These are phyloP conservation scores for Pogostemon cablin DNA, from an alignment of 257 asterid species.

Conservation along the genomic window DNA sequence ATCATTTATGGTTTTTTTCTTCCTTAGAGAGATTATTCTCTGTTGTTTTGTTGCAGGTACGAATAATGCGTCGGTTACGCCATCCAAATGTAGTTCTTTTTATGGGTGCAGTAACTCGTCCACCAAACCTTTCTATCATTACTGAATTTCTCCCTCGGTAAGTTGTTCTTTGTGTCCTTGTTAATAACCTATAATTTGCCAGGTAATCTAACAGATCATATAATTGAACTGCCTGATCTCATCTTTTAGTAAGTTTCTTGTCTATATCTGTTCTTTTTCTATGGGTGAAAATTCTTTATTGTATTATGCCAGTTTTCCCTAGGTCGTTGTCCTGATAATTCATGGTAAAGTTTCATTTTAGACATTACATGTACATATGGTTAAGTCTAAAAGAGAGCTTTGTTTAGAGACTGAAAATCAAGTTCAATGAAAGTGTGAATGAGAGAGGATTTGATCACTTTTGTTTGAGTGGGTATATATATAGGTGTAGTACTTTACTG, in stretches of 20 bases:
- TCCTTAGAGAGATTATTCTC: slow-evolving; percentile 23
- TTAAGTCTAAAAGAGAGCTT: not conserved
- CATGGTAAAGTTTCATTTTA: not conserved
- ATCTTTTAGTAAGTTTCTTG: not conserved
- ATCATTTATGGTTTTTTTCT: not conserved
- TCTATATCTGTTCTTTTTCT: not conserved
- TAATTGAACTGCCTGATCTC: slow-evolving; percentile 21
- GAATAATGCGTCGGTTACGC: slow-evolving; percentile 94
- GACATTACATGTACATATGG: not conserved
- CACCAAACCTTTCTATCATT: slow-evolving; percentile 94
- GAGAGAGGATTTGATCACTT: not conserved
- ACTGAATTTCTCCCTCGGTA: slow-evolving; percentile 97
- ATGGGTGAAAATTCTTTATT: slow-evolving; percentile 1
- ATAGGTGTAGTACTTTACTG: not conserved
- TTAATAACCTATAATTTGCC: slow-evolving; percentile 2
- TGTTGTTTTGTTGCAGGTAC: slow-evolving; percentile 62
- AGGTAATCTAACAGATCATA: slow-evolving; percentile 10
- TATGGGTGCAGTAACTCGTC: slow-evolving; percentile 99
- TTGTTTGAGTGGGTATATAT: not conserved
- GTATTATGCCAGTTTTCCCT: not conserved
- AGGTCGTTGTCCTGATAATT: not conserved
- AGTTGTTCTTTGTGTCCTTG: slow-evolving; percentile 38
- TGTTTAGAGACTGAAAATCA: not conserved
- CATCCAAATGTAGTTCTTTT: slow-evolving; percentile 98
- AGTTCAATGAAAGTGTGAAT: not conserved